Conservation (phyloP, 805 yeast genomes). For the Kodamaea kaohsiungensis region DNA sequence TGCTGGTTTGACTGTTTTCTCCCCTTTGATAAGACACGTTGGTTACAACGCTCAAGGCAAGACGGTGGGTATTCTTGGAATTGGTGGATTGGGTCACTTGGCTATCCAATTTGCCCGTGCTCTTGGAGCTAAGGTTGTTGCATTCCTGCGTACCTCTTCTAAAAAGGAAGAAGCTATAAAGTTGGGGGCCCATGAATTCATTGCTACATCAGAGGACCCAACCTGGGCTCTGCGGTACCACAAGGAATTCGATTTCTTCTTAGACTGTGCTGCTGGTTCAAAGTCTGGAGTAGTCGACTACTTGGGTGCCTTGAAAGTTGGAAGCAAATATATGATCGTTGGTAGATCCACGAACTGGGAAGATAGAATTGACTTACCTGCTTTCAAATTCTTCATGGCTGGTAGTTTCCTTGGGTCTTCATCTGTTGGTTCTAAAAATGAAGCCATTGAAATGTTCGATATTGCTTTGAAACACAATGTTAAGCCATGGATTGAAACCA, state of each 20-base stretch:
- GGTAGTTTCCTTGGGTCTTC: slow-evolving; percentile 31
- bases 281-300: slow-evolving; percentile 19
- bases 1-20: slow-evolving; percentile 57
- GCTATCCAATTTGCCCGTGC: slow-evolving; percentile 60
- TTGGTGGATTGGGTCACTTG: slow-evolving; percentile 70
- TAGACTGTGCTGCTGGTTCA: slow-evolving; percentile 47
- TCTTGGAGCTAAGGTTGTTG: slow-evolving; percentile 61
- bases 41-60: slow-evolving; percentile 30
- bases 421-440: slow-evolving; percentile 33
- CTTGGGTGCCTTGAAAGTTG: slow-evolving; percentile 23
- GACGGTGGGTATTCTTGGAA: slow-evolving; percentile 60
- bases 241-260: slow-evolving; percentile 44
- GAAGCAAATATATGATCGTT: slow-evolving; percentile 25
- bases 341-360: slow-evolving; percentile 33
- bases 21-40: slow-evolving; percentile 50
- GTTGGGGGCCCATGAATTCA: slow-evolving; percentile 56
- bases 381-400: slow-evolving; percentile 24
- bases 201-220: slow-evolving; percentile 45
- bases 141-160: slow-evolving; percentile 51
- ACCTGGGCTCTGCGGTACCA: slow-evolving; percentile 29
- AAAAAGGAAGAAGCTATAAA: slow-evolving; percentile 54
- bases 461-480: slow-evolving; percentile 37
- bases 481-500: slow-evolving; percentile 35
- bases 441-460: slow-evolving; percentile 37
- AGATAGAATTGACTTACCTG: slow-evolving; percentile 22